Percentiles rank a stretch among this genome's conserved stretches.
Conservation (phyloP, 108 stramenopile species). For the Fistulifera pelliculosa region DNA sequence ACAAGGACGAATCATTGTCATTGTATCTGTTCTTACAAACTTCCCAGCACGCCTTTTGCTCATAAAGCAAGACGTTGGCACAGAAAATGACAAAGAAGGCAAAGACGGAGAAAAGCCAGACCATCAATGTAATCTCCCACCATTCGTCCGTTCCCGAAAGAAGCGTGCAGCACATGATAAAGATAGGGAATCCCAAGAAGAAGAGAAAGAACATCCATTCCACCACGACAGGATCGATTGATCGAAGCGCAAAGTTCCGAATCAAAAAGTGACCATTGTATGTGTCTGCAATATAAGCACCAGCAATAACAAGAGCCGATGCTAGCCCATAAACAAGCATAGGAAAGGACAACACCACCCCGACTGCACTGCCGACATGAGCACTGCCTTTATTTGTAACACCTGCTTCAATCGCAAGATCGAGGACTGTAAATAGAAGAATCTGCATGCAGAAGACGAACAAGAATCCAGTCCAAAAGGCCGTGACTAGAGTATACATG, state of each 20-base stretch:
- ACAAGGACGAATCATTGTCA: constrained; percentile 7
- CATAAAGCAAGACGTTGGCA: constrained; percentile 30
- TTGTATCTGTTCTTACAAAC: constrained; percentile 1
- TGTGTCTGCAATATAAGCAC: constrained; percentile 35
- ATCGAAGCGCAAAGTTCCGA: constrained; percentile 19
- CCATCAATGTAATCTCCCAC: constrained; percentile 37
- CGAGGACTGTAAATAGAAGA: constrained; percentile 43
- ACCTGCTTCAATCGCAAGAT: constrained; percentile 31
- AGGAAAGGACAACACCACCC: constrained; percentile 34
- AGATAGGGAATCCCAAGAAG: constrained; percentile 44
- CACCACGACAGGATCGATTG: constrained; percentile 1
- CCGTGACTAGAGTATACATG: constrained; percentile 41
- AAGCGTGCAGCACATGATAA: constrained; percentile 23
- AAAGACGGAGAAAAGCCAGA: constrained; percentile 34
- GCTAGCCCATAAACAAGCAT: constrained; percentile 39
- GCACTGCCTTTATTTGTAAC: constrained; percentile 7
- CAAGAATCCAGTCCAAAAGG: constrained; percentile 47
- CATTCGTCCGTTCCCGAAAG: constrained; percentile 28
- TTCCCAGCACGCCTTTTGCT: constrained; percentile 32
- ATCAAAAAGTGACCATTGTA: constrained; percentile 33
- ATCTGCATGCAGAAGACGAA: constrained; percentile 63
- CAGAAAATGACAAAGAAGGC: constrained; percentile 24
- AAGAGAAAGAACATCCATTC: constrained; percentile 31
- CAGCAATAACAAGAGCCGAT: constrained; percentile 48
- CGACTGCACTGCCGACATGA: constrained; percentile 10